phyloP scores from a whole-genome alignment of 2,329 filamentous ascomycete genomes.

The Fusarium tanahbumbuense region DNA sequence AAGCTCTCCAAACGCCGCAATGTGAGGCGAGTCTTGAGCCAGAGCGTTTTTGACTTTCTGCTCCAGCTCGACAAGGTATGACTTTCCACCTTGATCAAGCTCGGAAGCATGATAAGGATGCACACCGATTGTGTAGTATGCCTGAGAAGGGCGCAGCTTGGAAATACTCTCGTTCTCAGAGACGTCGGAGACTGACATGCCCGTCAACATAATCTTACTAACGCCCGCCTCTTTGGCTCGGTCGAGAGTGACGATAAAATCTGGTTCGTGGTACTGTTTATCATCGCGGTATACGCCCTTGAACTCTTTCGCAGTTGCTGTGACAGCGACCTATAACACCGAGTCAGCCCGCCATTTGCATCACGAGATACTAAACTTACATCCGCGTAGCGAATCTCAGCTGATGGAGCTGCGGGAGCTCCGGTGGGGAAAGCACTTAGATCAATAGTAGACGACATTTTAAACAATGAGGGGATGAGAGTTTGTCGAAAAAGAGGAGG shows the following conservation, averaged over 20 bases:
- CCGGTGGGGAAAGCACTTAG: slow-evolving; percentile 40
- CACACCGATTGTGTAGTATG: slow-evolving; percentile 60
- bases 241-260: slow-evolving; percentile 57
- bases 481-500: slow-evolving; percentile 18
- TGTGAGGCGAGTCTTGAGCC: slow-evolving; percentile 41
- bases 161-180: slow-evolving; percentile 47
- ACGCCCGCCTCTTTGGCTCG: slow-evolving; percentile 57
- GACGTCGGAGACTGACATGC: slow-evolving; percentile 52
- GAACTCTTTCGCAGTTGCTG: slow-evolving; percentile 58
- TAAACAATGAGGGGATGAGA: slow-evolving; percentile 9
- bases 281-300: slow-evolving; percentile 61
- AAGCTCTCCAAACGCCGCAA: slow-evolving; percentile 62
- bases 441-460: slow-evolving; percentile 40
- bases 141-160: slow-evolving; percentile 47
- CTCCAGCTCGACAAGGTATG: slow-evolving; percentile 40
- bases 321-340: slow-evolving; percentile 51
- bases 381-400: slow-evolving; percentile 44
- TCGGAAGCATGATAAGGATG: slow-evolving; percentile 63
- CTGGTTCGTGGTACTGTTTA: slow-evolving; percentile 60
- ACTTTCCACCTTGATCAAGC: slow-evolving; percentile 50
- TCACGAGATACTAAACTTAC: slow-evolving; percentile 7
- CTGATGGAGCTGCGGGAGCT: slow-evolving; percentile 35
- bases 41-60: slow-evolving; percentile 43
- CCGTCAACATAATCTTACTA: slow-evolving; percentile 55
- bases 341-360: slow-evolving; percentile 4